Conservation (phyloP, 2,329 filamentous ascomycete genomes). For the Amylocarpus encephaloides region DNA sequence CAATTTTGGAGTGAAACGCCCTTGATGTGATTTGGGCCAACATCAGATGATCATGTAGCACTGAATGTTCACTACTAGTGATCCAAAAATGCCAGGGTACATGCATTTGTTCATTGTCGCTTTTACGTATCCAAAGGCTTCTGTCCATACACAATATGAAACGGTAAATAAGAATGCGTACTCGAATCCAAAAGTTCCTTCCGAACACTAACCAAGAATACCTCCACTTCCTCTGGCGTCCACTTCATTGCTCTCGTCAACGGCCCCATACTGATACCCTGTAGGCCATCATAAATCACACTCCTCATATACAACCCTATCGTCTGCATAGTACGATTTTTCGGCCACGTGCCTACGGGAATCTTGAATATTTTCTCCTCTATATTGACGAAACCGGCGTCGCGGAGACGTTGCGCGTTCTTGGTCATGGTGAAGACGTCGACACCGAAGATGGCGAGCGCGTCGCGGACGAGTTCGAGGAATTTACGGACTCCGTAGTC, state of each 20-base stretch:
- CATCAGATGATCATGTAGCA: no score
- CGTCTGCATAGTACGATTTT: conserved; percentile 39
- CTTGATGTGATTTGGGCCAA: no score
- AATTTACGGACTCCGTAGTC: conserved; percentile 6
- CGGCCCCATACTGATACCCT: conserved; percentile 14
- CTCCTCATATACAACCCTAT: conserved; percentile 30
- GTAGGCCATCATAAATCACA: conserved; percentile 12
- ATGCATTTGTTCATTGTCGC: background rate
- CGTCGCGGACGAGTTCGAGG: conserved; percentile 3
- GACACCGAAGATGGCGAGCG: conserved; percentile 9
- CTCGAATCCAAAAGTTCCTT: conserved; percentile 15
- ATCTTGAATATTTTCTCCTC: conserved; percentile 37
- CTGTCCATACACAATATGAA: conserved; percentile 9
- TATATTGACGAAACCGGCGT: conserved; percentile 38
- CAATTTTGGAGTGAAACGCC: no score
- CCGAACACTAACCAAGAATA: conserved; percentile 18
- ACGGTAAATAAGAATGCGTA: conserved; percentile 19
- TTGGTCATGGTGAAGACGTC: conserved; percentile 7
- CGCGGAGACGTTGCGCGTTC: conserved; percentile 4
- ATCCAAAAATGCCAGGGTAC: no score
- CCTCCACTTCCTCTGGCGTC: conserved; percentile 16
- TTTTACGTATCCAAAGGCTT: conserved; percentile 3
- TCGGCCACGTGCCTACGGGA: conserved; percentile 43
- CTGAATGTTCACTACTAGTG: no score
- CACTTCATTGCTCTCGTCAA: conserved; percentile 20